phyloP scores from a whole-genome alignment of 306 rosid genomes.

The Ormosia semicastrata region DNA sequence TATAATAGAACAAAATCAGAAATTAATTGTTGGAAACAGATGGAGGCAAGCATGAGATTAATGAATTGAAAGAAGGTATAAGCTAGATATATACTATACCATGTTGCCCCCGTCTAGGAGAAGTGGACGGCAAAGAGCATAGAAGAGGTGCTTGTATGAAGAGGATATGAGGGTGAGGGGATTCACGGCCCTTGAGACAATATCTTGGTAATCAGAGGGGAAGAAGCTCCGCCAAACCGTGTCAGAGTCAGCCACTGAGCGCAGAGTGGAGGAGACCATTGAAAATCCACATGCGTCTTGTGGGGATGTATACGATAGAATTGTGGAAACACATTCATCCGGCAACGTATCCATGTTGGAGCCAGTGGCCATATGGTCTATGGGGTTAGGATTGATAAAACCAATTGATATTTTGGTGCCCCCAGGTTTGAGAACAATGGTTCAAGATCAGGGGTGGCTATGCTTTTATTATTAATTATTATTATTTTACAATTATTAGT shows the following conservation, averaged over 20 bases:
- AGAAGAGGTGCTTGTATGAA: constrained; percentile 52
- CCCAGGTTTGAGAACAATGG: too few species aligned
- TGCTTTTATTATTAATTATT: too few species aligned
- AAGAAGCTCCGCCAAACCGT: constrained; percentile 55
- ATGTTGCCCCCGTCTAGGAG: constrained; percentile 53
- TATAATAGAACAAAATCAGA: neutral
- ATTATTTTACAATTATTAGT: too few species aligned
- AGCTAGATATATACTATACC: constrained; percentile 21
- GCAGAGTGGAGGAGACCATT: constrained; percentile 43
- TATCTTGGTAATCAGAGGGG: constrained; percentile 44
- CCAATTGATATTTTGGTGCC: neutral
- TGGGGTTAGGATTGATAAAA: neutral
- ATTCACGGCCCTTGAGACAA: constrained; percentile 33
- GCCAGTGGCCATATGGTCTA: neutral
- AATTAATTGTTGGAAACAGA: neutral
- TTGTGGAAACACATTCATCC: constrained; percentile 42
- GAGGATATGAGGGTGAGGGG: constrained; percentile 25
- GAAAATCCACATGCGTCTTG: constrained; percentile 41
- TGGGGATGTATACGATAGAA: constrained; percentile 50
- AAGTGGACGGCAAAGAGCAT: constrained; percentile 35
- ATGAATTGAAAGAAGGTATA: neutral
- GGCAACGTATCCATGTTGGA: constrained; percentile 40
- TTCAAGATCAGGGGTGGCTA: too few species aligned
- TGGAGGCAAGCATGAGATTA: neutral
- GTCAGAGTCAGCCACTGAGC: constrained; percentile 44